Conservation (phyloP, 345 rosid genomes). For the Eutrema heterophyllum region DNA sequence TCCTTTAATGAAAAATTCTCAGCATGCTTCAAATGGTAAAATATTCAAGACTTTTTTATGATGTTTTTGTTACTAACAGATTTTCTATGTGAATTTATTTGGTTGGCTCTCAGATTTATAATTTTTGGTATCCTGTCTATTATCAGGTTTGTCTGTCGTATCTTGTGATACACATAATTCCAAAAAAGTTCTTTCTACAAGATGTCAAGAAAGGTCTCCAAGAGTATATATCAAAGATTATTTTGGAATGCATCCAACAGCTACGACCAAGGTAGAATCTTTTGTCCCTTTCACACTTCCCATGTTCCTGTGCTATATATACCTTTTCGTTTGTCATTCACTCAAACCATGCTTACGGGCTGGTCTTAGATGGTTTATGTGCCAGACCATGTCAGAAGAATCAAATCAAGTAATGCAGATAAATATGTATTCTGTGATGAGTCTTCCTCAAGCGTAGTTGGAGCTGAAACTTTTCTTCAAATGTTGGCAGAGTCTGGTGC, state of each 20-base stretch:
- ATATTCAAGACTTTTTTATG: neutral
- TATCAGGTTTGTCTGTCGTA: slow-evolving; percentile 51
- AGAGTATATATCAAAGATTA: slow-evolving; percentile 67
- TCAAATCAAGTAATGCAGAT: slow-evolving; percentile 54
- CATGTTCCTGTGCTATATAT: neutral
- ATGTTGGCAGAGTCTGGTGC: slow-evolving; percentile 71
- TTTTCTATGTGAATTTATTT: slow-evolving; percentile 17
- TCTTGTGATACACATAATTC: slow-evolving; percentile 39
- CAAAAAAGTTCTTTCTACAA: slow-evolving; percentile 49
- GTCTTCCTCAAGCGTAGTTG: slow-evolving; percentile 46
- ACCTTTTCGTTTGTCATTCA: slow-evolving; percentile 10
- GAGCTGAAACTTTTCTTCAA: slow-evolving; percentile 51
- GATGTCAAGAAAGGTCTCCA: slow-evolving; percentile 51
- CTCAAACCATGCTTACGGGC: slow-evolving; percentile 11
- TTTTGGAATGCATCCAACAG: slow-evolving; percentile 51
- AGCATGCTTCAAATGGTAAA: slow-evolving; percentile 49
- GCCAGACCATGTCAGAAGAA: slow-evolving; percentile 37
- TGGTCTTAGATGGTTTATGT: slow-evolving; percentile 41
- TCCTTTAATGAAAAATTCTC: slow-evolving; percentile 48
- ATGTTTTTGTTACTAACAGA: neutral
- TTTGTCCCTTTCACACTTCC: neutral
- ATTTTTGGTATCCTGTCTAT: slow-evolving; percentile 20
- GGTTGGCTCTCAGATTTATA: slow-evolving; percentile 6
- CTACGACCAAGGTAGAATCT: slow-evolving; percentile 45
- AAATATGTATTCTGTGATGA: slow-evolving; percentile 51